phyloP scores from a whole-genome alignment of 179 eudicot genomes.

The Nepenthes alata region DNA sequence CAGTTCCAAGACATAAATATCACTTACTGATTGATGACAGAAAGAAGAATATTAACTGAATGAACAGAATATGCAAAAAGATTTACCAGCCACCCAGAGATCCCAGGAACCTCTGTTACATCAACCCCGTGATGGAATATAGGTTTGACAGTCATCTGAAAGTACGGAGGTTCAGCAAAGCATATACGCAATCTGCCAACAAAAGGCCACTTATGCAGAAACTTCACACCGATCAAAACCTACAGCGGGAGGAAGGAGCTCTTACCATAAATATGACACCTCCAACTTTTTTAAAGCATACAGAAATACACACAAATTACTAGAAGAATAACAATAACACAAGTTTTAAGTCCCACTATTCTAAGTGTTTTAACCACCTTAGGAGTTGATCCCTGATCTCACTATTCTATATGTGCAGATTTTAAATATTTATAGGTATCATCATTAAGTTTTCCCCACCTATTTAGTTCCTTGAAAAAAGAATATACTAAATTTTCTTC shows the following conservation, averaged over 20 bases:
- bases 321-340: too few species aligned
- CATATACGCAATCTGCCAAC: constrained; percentile 76
- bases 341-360: too few species aligned
- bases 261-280: too few species aligned
- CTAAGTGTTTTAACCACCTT: too few species aligned
- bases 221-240: constrained; percentile 89
- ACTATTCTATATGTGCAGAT: too few species aligned
- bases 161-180: constrained; percentile 91
- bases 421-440: too few species aligned
- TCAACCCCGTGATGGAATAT: constrained; percentile 69
- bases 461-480: too few species aligned
- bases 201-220: constrained; percentile 71
- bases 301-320: too few species aligned
- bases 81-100: constrained; percentile 90
- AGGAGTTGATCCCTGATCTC: too few species aligned
- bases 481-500: too few species aligned
- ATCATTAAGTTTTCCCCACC: too few species aligned
- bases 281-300: too few species aligned
- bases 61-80: neutral
- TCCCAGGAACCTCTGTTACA: constrained; percentile 82
- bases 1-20: neutral
- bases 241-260: constrained; percentile 4
- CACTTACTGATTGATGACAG: neutral
- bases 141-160: constrained; percentile 86
- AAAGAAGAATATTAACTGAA: constrained; percentile 1